Evolutionary conservation across 1,139 yeast genomes (phyloP), one percentile per base, ranked within the genome.

Genomic region (Protomyces macrosporus): DNA sequence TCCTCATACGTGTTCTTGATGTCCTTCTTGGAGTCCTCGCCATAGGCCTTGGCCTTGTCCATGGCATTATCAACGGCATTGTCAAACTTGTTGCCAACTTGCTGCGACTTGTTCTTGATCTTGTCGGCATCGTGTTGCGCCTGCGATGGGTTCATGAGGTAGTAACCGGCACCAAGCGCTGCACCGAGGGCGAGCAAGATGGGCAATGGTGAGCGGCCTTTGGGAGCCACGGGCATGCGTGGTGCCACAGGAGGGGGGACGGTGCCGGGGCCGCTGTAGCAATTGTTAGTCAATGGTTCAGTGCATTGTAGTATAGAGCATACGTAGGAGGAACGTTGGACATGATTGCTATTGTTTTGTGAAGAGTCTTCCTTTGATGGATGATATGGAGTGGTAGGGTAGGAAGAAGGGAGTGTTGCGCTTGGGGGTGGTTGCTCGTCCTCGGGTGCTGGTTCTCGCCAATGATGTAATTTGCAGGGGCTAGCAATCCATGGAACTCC

Each of bases 101-200:
- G 39, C 30, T 58, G 62, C 12, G 62, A 58, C 23, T 55, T 58
- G 52, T 58, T 42, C 62, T 58, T 58, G 56, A 58, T 58, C 53
- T 52, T 52, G 36, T 58, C 62, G 45, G 56, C 40, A 32, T 58
- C 62, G 36, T 58, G 51, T 42, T 58, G 62, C 4, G 62, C 62
- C 10, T 55, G 39, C 7, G 62, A 39, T 1, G 62, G 62, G 45
- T 58, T 58, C 62, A 58, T 58, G 50, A 58, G 37, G 52, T 58
- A 58, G 62, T 58, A 58, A 2, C 62, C 62, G 10, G 62, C 62
- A 50, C 62, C 62, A 12, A 52, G 56, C 4, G 56, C 62, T 14
- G 42, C n/a, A 40, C 62, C 62, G 7, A 58, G 56, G 10, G 52
- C 62, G 48, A 58, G 62, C 10, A 58, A 23, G 55, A 58, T 53